Base-by-base conservation (phyloP, 208 protist genomes). In the Trypanosoma cruzi region DNA sequence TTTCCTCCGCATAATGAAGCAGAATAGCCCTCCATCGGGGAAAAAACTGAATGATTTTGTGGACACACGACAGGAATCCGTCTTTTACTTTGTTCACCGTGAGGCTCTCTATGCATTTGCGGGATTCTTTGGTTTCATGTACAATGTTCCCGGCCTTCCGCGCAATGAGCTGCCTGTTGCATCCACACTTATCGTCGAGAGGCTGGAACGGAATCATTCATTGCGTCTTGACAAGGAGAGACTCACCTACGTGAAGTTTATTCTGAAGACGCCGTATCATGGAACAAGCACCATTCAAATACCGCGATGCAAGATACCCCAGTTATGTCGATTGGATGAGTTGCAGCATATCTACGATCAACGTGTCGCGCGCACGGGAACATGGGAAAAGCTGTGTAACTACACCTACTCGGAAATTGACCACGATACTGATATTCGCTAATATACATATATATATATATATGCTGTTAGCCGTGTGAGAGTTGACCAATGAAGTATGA, bases 41-140 rank as follows among this genome's bases (percentile, higher is more conserved):
- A 50, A 66, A 4, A 54, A 87, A 68, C 29, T 84, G n/a, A 87
- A 87, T 69, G 84, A 92, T 67, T 90, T 88, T 75, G 63, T 52
- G 28, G 77, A 92, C 62, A 90, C 84, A 44, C 80, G 80, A 29
- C 85, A 92, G 55, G 78, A 90, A 59, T 75, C 82, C 20, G 81
- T 71, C 48, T 89, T 94, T 61, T 94, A 86, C 71, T 89, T 94
- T 73, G 82, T 90, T 37, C 89, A 94, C 54, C 89, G 89, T n/a
- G 89, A 94, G 64, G 82, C 84, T 22, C 84, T 94, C 70, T 94
- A 94, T 75, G 86, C 86, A 42, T 71, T 94, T 28, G 84, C 81
- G 52, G 78, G 90, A 67, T 94, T 94, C 83, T 94, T 90, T 68
- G 89, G 89, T 26, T 86, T 90, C 49, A 56, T 78, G 57, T 94